These are phyloP conservation scores for Pterula multifida DNA, from an alignment of 1,284 basidiomycete genomes.

Conservation along the genomic window DNA sequence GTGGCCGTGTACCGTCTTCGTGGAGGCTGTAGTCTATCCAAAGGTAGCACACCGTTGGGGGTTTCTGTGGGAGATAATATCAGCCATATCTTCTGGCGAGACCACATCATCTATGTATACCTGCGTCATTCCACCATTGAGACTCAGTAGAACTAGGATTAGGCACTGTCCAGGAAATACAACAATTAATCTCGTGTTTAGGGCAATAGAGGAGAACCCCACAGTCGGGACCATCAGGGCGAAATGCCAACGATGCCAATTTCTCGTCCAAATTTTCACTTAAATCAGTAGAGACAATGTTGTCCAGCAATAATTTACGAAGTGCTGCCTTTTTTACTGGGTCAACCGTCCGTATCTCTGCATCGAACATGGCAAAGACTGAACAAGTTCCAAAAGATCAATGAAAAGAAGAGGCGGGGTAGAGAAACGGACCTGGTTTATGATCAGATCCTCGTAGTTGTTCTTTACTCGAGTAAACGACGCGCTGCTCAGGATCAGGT, in stretches of 20 bases:
- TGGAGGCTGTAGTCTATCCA: slow-evolving; percentile 20
- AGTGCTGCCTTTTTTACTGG: slow-evolving; percentile 59
- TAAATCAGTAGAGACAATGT: slow-evolving; percentile 41
- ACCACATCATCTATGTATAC: slow-evolving; percentile 23
- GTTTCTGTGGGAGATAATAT: slow-evolving; percentile 28
- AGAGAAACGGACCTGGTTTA: slow-evolving; percentile 71
- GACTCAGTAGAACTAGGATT: slow-evolving; percentile 64
- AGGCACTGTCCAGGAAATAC: slow-evolving; percentile 37
- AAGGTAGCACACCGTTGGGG: slow-evolving; percentile 51
- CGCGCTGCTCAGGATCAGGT: slow-evolving; percentile 18
- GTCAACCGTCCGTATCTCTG: slow-evolving; percentile 73
- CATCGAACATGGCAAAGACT: slow-evolving; percentile 82
- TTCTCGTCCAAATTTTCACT: slow-evolving; percentile 66
- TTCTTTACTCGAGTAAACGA: slow-evolving; percentile 30
- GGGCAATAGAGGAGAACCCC: slow-evolving; percentile 17
- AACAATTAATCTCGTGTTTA: not conserved
- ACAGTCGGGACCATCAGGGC: slow-evolving; percentile 19
- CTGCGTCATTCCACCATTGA: slow-evolving; percentile 67
- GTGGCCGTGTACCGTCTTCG: slow-evolving; percentile 18
- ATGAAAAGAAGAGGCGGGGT: slow-evolving; percentile 1
- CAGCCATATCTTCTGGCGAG: slow-evolving; percentile 5
- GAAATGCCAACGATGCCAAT: slow-evolving; percentile 36
- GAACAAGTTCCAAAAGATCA: not conserved
- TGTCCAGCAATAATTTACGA: slow-evolving; percentile 57
- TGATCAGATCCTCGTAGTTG: slow-evolving; percentile 89